Conservation (phyloP, 768 basidiomycete species). For the Tricholomella constricta region DNA sequence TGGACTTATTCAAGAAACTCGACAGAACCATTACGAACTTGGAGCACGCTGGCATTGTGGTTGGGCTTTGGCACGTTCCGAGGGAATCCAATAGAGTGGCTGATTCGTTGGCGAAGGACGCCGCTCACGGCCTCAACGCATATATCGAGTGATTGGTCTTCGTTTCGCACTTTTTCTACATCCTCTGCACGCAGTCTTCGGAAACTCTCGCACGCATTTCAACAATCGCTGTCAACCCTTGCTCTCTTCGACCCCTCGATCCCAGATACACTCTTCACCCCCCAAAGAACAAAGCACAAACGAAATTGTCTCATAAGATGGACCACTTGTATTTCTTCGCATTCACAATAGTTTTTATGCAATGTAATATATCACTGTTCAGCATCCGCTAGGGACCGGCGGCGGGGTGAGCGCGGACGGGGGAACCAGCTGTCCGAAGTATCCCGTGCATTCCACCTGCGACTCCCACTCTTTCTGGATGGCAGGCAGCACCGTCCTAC, state of each 20-base stretch:
- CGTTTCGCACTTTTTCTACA: neutral
- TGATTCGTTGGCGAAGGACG: neutral
- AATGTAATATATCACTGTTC: neutral
- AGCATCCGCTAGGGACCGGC: constrained; percentile 10
- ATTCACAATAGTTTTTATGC: neutral
- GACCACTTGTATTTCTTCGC: neutral
- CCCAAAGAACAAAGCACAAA: neutral
- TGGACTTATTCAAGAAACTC: constrained; percentile 4
- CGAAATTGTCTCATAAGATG: neutral
- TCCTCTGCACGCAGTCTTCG: neutral
- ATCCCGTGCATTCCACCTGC: constrained; percentile 25
- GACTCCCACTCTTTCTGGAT: constrained; percentile 25
- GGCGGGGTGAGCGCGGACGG: constrained; percentile 7
- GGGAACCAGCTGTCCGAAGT: constrained; percentile 19
- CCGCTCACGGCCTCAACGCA: neutral
- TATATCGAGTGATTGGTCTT: neutral
- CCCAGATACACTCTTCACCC: neutral
- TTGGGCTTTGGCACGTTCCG: constrained; percentile 3
- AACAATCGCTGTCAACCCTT: too few relatives aligned
- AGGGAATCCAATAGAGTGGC: neutral
- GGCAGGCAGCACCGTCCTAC: constrained; percentile 23
- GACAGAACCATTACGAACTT: neutral
- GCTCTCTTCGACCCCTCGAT: too few relatives aligned
- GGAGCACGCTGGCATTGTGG: neutral
- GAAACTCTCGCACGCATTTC: too few relatives aligned